Evolutionary conservation across 768 basidiomycete species (phyloP), one percentile per base, ranked within the genome.

Genomic region (Amylocystis lapponica): DNA sequence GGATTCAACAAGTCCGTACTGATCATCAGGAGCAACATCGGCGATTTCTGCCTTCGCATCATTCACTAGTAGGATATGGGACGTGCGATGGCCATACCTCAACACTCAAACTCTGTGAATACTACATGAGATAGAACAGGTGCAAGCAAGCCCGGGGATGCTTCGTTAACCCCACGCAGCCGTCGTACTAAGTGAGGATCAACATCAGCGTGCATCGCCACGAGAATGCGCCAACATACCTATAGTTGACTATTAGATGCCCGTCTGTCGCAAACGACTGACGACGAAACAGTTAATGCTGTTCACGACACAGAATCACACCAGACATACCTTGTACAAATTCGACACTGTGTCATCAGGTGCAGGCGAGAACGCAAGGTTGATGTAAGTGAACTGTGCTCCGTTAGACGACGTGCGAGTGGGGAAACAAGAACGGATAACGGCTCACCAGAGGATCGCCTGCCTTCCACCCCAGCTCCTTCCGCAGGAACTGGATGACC

Each of bases 401-500:
- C 5, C 14, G 39, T 27, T 20, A 23, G 20, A 21, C 16, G 22
- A 36, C 41, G 19, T 30, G 17, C 25, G 14, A n/a, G 3, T 2
- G 12, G 33, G 4, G 16, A 12, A 16, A 12, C 12, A 46, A 22
- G 23, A 33, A 30, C 2, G 21, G 5, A 11, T 17, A 13, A 30
- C n/a, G 12, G 61, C 83, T 39, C 52, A 94, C 94, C 63, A 96
- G 38, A 62, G 92, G 83, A 53, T 96, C 94, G 0, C 82, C 78
- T 11, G 79, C 66, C 59, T 89, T 91, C 83, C 88, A 91, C 2
- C 83, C 82, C 29, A 97, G 64, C 60, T 97, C 92, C 57, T 81
- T 89, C 50, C 94, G 67, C 64, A 98, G 60, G 62, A 98, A 96
- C 57, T 89, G 83, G 31, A 95, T 92, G 43, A 98, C 94, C 7